phyloP scores from a whole-genome alignment of 2,329 filamentous ascomycete genomes.

The Penicillium sp. region DNA sequence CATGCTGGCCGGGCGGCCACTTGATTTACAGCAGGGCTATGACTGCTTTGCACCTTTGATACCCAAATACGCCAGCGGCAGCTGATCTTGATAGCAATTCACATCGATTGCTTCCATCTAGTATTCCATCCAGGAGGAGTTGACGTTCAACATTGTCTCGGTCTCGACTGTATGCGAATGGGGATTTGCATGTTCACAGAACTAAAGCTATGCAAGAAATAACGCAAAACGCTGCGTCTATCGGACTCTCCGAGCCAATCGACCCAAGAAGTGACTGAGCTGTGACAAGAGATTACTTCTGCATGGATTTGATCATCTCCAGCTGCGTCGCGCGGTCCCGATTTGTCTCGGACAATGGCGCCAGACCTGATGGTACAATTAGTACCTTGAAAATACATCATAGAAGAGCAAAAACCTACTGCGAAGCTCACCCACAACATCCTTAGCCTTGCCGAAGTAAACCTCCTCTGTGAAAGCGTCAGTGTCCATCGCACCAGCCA shows the following conservation, averaged over 20 bases:
- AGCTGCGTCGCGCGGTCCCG: constrained; percentile 80
- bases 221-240: constrained; percentile 11
- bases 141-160: background rate
- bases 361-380: constrained; percentile 52
- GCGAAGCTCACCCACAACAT: constrained; percentile 91
- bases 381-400: background rate
- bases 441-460: constrained; percentile 99
- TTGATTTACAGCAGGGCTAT: background rate
- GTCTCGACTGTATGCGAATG: background rate
- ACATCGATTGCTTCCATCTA: background rate
- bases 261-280: constrained; percentile 4
- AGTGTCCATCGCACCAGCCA: background rate
- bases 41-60: constrained; percentile 1
- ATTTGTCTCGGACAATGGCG: constrained; percentile 78
- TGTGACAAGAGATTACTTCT: constrained; percentile 29
- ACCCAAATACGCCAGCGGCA: background rate
- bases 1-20: background rate
- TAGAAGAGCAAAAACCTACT: constrained; percentile 52
- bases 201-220: constrained; percentile 17
- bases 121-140: background rate
- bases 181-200: constrained; percentile 14
- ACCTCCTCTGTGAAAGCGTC: constrained; percentile 68
- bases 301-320: constrained; percentile 73
- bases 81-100: background rate
- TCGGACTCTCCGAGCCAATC: constrained; percentile 7